A percentile compares a stretch with the other conserved stretches of the same genome.
Conservation (phyloP, 345 rosid genomes). For the Melastoma malabathricum region DNA sequence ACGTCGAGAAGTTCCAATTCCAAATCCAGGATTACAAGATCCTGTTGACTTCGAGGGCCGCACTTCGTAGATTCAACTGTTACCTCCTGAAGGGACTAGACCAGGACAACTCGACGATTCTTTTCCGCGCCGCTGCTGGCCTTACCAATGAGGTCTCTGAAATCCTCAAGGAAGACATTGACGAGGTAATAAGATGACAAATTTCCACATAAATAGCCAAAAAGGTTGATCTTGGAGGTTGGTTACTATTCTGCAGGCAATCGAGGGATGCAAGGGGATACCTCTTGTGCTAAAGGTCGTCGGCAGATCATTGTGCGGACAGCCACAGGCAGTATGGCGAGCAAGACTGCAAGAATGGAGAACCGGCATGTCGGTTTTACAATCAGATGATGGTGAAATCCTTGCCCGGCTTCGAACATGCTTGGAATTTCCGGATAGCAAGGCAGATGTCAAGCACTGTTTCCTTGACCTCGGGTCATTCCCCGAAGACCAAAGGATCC, state of each 20-base stretch:
- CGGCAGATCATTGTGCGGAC: slow-evolving; percentile 17
- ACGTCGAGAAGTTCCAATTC: slow-evolving; percentile 9
- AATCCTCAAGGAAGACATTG: neutral
- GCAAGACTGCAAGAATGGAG: slow-evolving; percentile 2
- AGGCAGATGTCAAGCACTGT: slow-evolving; percentile 18
- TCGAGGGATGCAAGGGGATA: slow-evolving; percentile 5
- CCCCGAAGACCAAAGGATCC: slow-evolving; percentile 41
- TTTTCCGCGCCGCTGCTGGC: slow-evolving; percentile 4
- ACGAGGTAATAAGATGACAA: neutral
- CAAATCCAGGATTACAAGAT: slow-evolving; percentile 9
- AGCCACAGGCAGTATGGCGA: neutral
- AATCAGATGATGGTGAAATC: slow-evolving; percentile 12
- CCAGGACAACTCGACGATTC: slow-evolving; percentile 7
- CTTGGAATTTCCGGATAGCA: slow-evolving; percentile 21
- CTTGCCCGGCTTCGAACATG: slow-evolving; percentile 30
- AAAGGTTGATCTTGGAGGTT: too few species aligned
- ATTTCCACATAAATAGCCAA: too few species aligned
- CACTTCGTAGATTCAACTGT: slow-evolving; percentile 5
- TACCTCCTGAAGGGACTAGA: slow-evolving; percentile 7
- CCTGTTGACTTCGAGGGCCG: slow-evolving; percentile 13
- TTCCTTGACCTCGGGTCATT: slow-evolving; percentile 51
- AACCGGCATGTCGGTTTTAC: slow-evolving; percentile 16
- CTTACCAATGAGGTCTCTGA: neutral
- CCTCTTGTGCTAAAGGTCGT: slow-evolving; percentile 4
- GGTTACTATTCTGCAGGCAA: neutral